These are phyloP conservation scores for Fusarium camptoceras DNA, from an alignment of 2,329 filamentous ascomycete genomes.

Conservation along the genomic window DNA sequence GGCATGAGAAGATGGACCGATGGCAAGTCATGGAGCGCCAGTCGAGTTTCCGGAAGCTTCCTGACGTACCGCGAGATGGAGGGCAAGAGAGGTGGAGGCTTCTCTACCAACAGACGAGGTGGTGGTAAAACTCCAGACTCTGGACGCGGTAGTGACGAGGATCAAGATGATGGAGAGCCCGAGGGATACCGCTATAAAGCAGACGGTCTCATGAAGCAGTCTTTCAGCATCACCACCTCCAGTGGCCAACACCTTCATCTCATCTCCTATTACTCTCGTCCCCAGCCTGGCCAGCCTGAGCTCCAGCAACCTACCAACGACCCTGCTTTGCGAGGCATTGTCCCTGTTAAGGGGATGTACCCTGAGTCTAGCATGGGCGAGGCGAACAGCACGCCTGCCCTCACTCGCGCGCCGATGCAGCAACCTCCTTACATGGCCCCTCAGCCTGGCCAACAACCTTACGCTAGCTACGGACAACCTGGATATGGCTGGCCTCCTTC, in stretches of 20 bases:
- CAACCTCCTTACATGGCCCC: slow-evolving; percentile 55
- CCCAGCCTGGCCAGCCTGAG: slow-evolving; percentile 76
- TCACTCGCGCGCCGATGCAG: slow-evolving; percentile 79
- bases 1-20: slow-evolving; percentile 99
- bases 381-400: slow-evolving; percentile 80
- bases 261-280: slow-evolving; percentile 95
- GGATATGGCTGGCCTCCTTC: slow-evolving; percentile 68
- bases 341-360: slow-evolving; percentile 94
- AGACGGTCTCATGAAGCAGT: slow-evolving; percentile 99
- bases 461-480: slow-evolving; percentile 56
- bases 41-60: slow-evolving; percentile 96
- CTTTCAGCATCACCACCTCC: slow-evolving; percentile 97
- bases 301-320: slow-evolving; percentile 87
- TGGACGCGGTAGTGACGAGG: slow-evolving; percentile 83
- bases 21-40: slow-evolving; percentile 98
- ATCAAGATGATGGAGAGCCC: slow-evolving; percentile 84
- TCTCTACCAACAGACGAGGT: slow-evolving; percentile 68
- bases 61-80: slow-evolving; percentile 99
- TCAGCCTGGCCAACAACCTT: slow-evolving; percentile 51
- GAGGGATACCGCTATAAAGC: slow-evolving; percentile 96
- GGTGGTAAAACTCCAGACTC: slow-evolving; percentile 86
- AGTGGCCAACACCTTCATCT: slow-evolving; percentile 90
- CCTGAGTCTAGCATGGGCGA: slow-evolving; percentile 95
- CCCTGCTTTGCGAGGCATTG: slow-evolving; percentile 80
- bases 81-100: slow-evolving; percentile 89